These are phyloP conservation scores for Amanita subjunquillea DNA, from an alignment of 768 basidiomycete species.

Conservation along the genomic window DNA sequence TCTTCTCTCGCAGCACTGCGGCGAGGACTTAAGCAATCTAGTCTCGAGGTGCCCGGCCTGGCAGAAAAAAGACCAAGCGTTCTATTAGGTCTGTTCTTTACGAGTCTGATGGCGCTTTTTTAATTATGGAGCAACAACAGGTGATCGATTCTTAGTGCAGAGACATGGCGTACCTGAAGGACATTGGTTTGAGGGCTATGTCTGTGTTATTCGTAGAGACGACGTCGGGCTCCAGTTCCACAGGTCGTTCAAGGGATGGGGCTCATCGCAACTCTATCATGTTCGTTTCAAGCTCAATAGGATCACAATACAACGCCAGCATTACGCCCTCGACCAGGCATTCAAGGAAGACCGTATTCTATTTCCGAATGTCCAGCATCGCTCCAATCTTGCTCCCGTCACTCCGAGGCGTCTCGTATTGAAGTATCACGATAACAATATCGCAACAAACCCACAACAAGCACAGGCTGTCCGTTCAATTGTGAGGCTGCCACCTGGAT, in stretches of 20 bases:
- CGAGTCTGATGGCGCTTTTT: neutral
- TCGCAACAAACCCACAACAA: slow-evolving; percentile 33
- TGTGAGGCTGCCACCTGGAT: slow-evolving; percentile 26
- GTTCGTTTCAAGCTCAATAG: slow-evolving; percentile 42
- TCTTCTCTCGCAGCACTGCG: neutral
- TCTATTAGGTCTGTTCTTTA: slow-evolving; percentile 27
- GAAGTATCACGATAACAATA: slow-evolving; percentile 20
- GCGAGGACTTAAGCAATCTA: slow-evolving; percentile 8
- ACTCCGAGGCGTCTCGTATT: slow-evolving; percentile 1
- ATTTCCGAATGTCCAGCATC: slow-evolving; percentile 27
- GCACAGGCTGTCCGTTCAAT: slow-evolving; percentile 37
- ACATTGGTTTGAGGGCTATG: slow-evolving; percentile 39
- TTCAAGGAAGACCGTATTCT: slow-evolving; percentile 28
- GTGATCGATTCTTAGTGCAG: slow-evolving; percentile 37
- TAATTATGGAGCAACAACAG: slow-evolving; percentile 10
- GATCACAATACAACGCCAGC: slow-evolving; percentile 37
- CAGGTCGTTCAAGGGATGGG: slow-evolving; percentile 21
- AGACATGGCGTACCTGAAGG: slow-evolving; percentile 17
- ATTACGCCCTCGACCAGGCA: slow-evolving; percentile 32
- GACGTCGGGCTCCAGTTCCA: slow-evolving; percentile 34
- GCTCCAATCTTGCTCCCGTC: slow-evolving; percentile 6
- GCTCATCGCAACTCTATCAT: slow-evolving; percentile 20
- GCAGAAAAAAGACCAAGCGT: slow-evolving; percentile 38
- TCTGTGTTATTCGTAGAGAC: slow-evolving; percentile 29
- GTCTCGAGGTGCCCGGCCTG: slow-evolving; percentile 32